Percentiles rank a stretch among this genome's conserved stretches.
phyloP scores from a whole-genome alignment of 169 alveolate genomes.

The Eimeria maxima region DNA sequence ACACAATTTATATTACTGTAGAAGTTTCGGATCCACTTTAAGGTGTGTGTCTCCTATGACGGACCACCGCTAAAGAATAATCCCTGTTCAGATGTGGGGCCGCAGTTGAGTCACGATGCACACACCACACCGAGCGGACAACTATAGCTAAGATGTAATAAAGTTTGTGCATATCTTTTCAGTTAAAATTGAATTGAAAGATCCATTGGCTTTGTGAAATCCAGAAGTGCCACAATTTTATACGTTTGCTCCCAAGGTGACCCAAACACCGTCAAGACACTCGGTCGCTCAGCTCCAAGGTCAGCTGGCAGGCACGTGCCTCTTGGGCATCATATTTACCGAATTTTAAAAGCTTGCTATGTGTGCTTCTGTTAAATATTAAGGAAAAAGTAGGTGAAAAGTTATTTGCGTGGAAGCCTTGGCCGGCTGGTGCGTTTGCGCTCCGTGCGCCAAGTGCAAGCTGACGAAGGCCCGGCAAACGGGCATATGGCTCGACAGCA shows the following conservation, averaged over 20 bases:
- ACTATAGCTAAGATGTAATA: not conserved
- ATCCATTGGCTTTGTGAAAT: not conserved
- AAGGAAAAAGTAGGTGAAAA: not conserved
- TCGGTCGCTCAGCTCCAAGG: not conserved
- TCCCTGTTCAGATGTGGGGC: slow-evolving; percentile 43
- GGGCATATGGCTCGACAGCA: slow-evolving; percentile 16
- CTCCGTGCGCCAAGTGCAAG: slow-evolving; percentile 67
- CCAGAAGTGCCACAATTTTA: not conserved
- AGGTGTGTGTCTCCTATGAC: not conserved
- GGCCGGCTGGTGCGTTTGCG: slow-evolving; percentile 47
- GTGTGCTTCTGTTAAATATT: not conserved
- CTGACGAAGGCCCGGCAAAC: slow-evolving; percentile 31
- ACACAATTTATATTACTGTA: not conserved
- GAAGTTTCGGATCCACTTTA: not conserved
- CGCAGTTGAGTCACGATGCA: not conserved
- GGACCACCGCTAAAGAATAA: slow-evolving; percentile 7
- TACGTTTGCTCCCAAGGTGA: slow-evolving; percentile 6
- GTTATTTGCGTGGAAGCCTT: slow-evolving; percentile 37
- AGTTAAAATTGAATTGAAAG: not conserved
- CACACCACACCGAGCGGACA: not conserved
- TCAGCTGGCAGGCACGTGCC: not conserved
- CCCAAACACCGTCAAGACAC: not conserved
- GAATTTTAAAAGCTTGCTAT: not conserved
- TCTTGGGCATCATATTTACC: not conserved
- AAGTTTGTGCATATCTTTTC: not conserved